These are phyloP conservation scores for Vigna radiata DNA, from an alignment of 306 rosid genomes.

Conservation along the genomic window DNA sequence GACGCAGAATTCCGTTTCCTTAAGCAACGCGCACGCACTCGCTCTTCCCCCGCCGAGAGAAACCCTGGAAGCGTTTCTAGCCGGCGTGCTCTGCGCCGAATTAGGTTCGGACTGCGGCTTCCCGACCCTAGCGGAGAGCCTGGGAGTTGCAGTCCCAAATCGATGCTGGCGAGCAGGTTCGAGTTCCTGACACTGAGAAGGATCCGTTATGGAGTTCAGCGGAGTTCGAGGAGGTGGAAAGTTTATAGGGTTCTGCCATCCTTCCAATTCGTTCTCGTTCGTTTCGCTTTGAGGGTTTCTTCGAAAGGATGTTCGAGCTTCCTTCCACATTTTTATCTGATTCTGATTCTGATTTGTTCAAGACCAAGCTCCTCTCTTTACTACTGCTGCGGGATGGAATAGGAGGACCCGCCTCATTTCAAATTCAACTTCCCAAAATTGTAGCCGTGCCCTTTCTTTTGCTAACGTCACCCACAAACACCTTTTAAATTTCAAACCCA, in stretches of 20 bases:
- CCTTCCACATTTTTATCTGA: slow-evolving; percentile 51
- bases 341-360: slow-evolving; percentile 13
- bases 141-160: slow-evolving; percentile 52
- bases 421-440: slow-evolving; percentile 46
- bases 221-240: slow-evolving; percentile 83
- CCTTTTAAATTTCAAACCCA: slow-evolving; percentile 49
- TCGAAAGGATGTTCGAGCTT: slow-evolving; percentile 41
- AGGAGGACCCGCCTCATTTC: slow-evolving; percentile 59
- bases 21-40: slow-evolving; percentile 46
- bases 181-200: slow-evolving; percentile 60
- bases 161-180: slow-evolving; percentile 51
- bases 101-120: slow-evolving; percentile 73
- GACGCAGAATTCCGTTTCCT: slow-evolving; percentile 47
- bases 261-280: slow-evolving; percentile 74
- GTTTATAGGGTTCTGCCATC: slow-evolving; percentile 48
- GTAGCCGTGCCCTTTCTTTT: slow-evolving; percentile 40
- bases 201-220: slow-evolving; percentile 74
- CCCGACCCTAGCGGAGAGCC: slow-evolving; percentile 51
- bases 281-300: slow-evolving; percentile 48
- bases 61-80: slow-evolving; percentile 59
- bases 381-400: background rate
- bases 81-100: slow-evolving; percentile 77
- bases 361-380: background rate
- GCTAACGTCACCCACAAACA: slow-evolving; percentile 1
- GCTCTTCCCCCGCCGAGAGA: slow-evolving; percentile 64